Percentiles rank a stretch among this genome's conserved stretches.
These are phyloP conservation scores for Xylaria sp. DNA, from an alignment of 2,329 filamentous ascomycete species.

Conservation along the genomic window DNA sequence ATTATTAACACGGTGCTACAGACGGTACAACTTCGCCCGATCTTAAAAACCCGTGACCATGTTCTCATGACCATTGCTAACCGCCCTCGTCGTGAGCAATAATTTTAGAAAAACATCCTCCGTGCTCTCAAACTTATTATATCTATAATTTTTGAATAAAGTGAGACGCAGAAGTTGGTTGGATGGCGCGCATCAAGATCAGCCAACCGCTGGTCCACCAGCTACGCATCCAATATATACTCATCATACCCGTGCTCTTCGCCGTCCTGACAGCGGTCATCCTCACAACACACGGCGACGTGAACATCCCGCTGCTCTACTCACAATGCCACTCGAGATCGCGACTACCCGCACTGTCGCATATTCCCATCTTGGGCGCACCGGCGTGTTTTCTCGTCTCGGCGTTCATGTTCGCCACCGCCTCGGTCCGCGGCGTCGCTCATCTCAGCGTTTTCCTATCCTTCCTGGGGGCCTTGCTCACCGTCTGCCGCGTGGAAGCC, in stretches of 20 bases:
- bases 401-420: conserved; percentile 59
- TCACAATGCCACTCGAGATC: conserved; percentile 63
- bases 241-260: conserved; percentile 62
- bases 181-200: conserved; percentile 39
- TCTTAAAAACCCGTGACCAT: conserved; percentile 15
- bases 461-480: conserved; percentile 59
- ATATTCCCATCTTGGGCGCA: conserved; percentile 57
- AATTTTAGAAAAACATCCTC: background rate
- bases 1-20: background rate
- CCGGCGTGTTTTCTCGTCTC: conserved; percentile 61
- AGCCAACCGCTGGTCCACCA: conserved; percentile 60
- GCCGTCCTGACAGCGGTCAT: conserved; percentile 54
- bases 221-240: conserved; percentile 62
- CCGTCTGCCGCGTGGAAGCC: conserved; percentile 61
- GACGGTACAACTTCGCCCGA: conserved; percentile 5
- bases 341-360: conserved; percentile 56
- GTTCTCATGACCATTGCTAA: background rate
- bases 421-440: conserved; percentile 54
- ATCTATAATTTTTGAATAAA: background rate
- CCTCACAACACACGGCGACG: conserved; percentile 59
- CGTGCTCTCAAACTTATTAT: background rate
- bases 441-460: conserved; percentile 56
- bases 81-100: background rate
- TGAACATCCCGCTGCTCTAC: conserved; percentile 63
- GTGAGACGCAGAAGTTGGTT: background rate